Conservation (phyloP, 257 asterid species). For the Solanum medicagineum region DNA sequence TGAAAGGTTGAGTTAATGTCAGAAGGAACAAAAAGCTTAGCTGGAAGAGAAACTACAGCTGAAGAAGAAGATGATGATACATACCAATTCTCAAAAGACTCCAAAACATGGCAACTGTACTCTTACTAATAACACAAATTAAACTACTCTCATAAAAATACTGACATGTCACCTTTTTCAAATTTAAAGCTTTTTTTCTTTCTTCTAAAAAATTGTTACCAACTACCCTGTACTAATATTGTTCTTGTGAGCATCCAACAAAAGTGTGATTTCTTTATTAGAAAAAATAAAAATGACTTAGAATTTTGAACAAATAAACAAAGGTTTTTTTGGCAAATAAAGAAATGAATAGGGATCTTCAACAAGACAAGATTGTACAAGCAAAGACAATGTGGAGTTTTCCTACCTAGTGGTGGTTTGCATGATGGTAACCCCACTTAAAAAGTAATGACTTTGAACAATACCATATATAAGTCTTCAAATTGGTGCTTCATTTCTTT, state of each 20-base stretch:
- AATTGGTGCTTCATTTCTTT: not conserved
- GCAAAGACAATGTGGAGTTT: constrained; percentile 1
- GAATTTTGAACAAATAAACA: not conserved
- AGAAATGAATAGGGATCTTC: constrained; percentile 4
- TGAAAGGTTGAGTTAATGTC: not conserved
- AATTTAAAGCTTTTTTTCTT: not conserved
- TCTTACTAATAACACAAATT: not conserved
- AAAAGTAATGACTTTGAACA: not conserved
- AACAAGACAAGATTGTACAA: not conserved
- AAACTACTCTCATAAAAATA: not conserved
- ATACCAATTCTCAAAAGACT: constrained; percentile 16
- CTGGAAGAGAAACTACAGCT: constrained; percentile 24
- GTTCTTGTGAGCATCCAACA: not conserved
- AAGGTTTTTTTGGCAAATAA: not conserved
- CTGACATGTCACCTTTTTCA: not conserved
- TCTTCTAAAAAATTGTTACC: not conserved
- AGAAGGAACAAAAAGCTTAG: constrained; percentile 31
- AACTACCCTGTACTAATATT: not conserved
- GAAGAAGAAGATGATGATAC: constrained; percentile 11
- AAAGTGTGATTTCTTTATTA: not conserved
- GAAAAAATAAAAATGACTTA: too few species aligned
- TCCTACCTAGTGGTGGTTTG: not conserved
- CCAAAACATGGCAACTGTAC: constrained; percentile 10
- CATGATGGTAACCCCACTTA: not conserved
- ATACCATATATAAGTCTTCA: not conserved